phyloP scores from a whole-genome alignment of 441 rosid species.

The Pelargonium citronellum region DNA sequence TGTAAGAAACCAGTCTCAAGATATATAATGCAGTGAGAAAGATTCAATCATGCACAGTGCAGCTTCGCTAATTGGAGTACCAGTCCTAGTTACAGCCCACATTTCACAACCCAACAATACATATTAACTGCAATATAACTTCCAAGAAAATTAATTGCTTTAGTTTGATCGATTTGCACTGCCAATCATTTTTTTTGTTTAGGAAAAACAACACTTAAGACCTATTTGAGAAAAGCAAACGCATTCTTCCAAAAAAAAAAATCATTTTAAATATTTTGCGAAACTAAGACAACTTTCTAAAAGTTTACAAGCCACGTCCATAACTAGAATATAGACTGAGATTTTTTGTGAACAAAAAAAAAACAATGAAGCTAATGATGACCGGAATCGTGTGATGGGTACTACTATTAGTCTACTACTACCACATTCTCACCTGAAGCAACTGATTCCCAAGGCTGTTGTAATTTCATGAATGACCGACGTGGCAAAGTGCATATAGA shows the following conservation, averaged over 20 bases:
- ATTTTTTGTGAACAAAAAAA: neutral
- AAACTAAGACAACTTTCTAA: neutral
- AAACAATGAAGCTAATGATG: neutral
- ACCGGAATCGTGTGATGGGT: neutral
- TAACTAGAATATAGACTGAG: neutral
- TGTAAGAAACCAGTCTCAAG: constrained; percentile 14
- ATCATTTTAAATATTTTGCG: neutral
- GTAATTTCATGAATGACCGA: constrained; percentile 94
- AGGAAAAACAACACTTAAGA: neutral
- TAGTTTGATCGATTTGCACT: neutral
- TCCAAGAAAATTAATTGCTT: neutral
- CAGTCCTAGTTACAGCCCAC: neutral
- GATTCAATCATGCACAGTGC: neutral
- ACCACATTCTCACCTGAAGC: constrained; percentile 83
- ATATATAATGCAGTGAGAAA: neutral
- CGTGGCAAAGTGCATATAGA: constrained; percentile 81
- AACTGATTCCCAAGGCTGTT: constrained; percentile 75
- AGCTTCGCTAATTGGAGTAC: neutral
- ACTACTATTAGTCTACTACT: constrained; percentile 3
- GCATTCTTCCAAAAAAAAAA: neutral
- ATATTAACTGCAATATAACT: neutral
- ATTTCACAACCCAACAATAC: neutral
- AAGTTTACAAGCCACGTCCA: neutral
- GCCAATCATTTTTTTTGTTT: neutral
- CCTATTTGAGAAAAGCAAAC: neutral